Percentiles rank a stretch among this genome's conserved stretches.
Conservation (phyloP, 179 eudicot genomes). For the Actinidia polygama region DNA sequence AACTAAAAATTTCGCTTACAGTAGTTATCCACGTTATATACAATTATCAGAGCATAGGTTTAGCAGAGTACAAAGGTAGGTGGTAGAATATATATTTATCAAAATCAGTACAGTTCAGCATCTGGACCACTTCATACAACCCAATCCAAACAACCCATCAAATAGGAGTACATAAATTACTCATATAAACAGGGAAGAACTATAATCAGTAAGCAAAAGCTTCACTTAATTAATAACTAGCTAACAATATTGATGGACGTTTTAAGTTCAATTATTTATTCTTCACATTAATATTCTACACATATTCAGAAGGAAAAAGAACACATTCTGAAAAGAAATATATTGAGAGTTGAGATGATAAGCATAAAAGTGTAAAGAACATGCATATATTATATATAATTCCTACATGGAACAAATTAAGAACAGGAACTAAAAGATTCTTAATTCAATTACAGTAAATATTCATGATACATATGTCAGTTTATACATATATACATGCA, state of each 20-base stretch:
- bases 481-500: background rate
- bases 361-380: background rate
- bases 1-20: background rate
- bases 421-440: background rate
- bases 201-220: background rate
- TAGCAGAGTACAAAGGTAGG: too few species aligned
- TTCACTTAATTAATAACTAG: background rate
- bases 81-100: constrained; percentile 11
- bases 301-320: background rate
- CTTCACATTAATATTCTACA: background rate
- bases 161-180: background rate
- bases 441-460: background rate
- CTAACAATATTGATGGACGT: background rate
- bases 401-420: background rate
- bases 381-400: background rate
- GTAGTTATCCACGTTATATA: background rate
- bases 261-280: background rate
- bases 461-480: background rate
- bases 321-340: too few species aligned
- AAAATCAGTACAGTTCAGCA: constrained; percentile 22
- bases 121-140: constrained; percentile 4
- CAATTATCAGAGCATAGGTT: too few species aligned
- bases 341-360: background rate
- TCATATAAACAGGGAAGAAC: background rate
- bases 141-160: background rate